Base-by-base conservation (phyloP, 2,329 filamentous ascomycete species). In the Beauveria brongniartii region DNA sequence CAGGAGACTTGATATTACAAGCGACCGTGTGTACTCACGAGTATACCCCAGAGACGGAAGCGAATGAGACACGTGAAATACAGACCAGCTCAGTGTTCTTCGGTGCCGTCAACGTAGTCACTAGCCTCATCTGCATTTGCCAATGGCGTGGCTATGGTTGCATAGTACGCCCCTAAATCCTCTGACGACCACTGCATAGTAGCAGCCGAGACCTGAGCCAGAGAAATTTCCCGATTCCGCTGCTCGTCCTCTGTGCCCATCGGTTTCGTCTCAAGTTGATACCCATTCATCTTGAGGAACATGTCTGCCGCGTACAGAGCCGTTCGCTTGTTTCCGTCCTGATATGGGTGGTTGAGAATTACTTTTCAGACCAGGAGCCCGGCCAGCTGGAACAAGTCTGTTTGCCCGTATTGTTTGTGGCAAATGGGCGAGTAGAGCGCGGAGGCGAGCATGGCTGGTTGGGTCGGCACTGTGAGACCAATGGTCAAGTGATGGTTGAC, bases 251-350 rank as follows among this genome's bases (percentile, higher is more conserved):
- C 24, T 1, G 34, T 55, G 9, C 22, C 57, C 46, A 34, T 52
- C 28, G 43, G 56, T 3, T 24, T 55, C 34, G 44, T 59, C 50
- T 62, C 63, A 2, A 68, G 24, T 41, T 63, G 62, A 50, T 65
- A 61, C 3, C 65, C 63, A n/a, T 68, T 67, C 22, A 64, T 64
- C 40, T 65, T 64, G 5, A 66, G 55, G 41, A 67, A 65, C 65
- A 65, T 65, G 20, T 67, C 63, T n/a, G 63, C 64, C 1, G 65
- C 64, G 1, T 43, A 61, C 2, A 65, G 63, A 37, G 65, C 58
- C n/a, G 53, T 63, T 47, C 65, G 43, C 30, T 67, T 68, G 53
- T 67, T 68, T 20, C 63, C 64, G 48, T 67, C 63, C 20, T 64
- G 59, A 46, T 65, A 69, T 1, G 64, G 50, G 24, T 69, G 64